These are phyloP conservation scores for Chalciporus sphaerocephalus DNA, from an alignment of 768 basidiomycete genomes.

Conservation along the genomic window DNA sequence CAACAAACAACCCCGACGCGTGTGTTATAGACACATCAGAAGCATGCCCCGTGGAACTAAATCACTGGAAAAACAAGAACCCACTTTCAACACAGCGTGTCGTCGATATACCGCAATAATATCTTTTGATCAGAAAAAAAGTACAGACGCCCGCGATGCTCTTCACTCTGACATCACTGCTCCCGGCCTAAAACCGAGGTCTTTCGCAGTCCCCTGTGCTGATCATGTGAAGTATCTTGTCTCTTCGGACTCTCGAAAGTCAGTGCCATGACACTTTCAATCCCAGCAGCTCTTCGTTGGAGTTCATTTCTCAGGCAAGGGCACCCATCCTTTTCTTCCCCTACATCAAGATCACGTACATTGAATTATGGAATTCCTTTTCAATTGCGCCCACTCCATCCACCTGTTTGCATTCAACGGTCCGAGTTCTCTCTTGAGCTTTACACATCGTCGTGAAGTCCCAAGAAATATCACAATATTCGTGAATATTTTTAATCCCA, in stretches of 20 bases:
- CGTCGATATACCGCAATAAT: conserved; percentile 4
- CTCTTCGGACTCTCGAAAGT: conserved; percentile 7
- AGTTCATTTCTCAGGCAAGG: conserved; percentile 24
- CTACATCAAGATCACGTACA: conserved; percentile 28
- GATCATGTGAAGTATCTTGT: conserved; percentile 15
- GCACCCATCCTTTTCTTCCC: conserved; percentile 11
- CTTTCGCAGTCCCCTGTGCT: conserved; percentile 14
- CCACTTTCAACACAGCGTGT: background rate
- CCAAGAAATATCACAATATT: background rate
- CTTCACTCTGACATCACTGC: conserved; percentile 18
- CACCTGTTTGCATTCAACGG: conserved; percentile 7
- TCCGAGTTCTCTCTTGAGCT: conserved; percentile 27
- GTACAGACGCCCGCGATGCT: conserved; percentile 13
- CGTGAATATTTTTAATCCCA: conserved; percentile 6
- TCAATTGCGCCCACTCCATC: conserved; percentile 11
- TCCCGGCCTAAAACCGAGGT: conserved; percentile 20
- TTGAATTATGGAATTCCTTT: conserved; percentile 5
- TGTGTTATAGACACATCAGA: conserved; percentile 6
- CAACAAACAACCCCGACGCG: conserved; percentile 1
- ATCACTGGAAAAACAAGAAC: conserved; percentile 7
- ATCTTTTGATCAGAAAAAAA: conserved; percentile 6
- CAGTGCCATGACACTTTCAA: conserved; percentile 8
- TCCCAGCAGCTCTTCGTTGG: conserved; percentile 3
- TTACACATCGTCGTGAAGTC: conserved; percentile 12
- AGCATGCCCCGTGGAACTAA: conserved; percentile 8